Percentiles rank a stretch among this genome's conserved stretches.
Evolutionary conservation across 495 filamentous ascomycete genomes (phyloP).

Genomic region (Hypoxylon crocopeplum): DNA sequence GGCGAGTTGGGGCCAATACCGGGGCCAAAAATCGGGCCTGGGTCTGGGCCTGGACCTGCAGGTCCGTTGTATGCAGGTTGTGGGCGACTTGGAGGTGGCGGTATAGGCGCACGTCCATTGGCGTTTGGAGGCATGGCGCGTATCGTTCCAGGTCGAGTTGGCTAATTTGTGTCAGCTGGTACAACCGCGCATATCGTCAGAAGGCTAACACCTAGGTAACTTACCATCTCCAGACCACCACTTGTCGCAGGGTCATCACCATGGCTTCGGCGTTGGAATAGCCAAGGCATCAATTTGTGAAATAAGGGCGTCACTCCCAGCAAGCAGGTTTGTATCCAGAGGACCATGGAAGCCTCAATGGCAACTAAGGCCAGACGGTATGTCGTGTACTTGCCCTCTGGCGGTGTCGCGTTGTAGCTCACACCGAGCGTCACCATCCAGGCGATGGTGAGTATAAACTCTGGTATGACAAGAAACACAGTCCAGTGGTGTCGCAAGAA

Average conservation of each 20-base stretch:
- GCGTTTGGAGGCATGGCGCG: too few species aligned
- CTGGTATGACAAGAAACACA: constrained; percentile 12
- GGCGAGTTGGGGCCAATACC: too few species aligned
- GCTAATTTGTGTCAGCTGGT: constrained; percentile 2
- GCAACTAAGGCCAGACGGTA: constrained; percentile 21
- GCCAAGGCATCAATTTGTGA: constrained; percentile 22
- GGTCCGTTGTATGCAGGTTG: too few species aligned
- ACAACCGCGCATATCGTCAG: too few species aligned
- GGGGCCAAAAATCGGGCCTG: too few species aligned
- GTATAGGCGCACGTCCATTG: too few species aligned
- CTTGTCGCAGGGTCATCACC: neutral
- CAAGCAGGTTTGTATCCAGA: constrained; percentile 28
- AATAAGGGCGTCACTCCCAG: constrained; percentile 23
- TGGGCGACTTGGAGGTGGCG: too few species aligned
- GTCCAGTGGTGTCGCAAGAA: constrained; percentile 27
- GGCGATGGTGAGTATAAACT: constrained; percentile 14
- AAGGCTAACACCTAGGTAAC: neutral
- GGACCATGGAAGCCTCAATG: constrained; percentile 31
- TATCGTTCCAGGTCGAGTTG: too few species aligned
- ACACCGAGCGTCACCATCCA: constrained; percentile 20
- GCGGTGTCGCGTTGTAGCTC: constrained; percentile 1
- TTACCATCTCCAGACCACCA: constrained; percentile 17
- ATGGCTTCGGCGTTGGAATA: constrained; percentile 1
- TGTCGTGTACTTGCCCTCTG: constrained; percentile 12
- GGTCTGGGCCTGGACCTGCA: too few species aligned